phyloP scores from a whole-genome alignment of 208 protist species.

The Leishmania aethiopica region DNA sequence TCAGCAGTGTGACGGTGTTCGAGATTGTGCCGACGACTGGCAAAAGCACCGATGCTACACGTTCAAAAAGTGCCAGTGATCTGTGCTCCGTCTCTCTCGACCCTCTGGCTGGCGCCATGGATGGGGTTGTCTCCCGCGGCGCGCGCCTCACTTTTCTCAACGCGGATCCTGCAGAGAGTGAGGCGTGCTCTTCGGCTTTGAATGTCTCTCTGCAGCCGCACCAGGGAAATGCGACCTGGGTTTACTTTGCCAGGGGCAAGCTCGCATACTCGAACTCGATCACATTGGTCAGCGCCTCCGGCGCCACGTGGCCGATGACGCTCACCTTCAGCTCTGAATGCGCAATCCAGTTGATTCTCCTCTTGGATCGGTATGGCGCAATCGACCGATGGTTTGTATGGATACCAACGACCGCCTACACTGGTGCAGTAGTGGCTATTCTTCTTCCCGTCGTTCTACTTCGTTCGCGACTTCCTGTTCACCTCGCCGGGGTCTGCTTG shows the following conservation, averaged over 20 bases:
- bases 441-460: slow-evolving; percentile 30
- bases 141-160: slow-evolving; percentile 29
- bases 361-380: slow-evolving; percentile 43
- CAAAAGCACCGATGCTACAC: not conserved
- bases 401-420: slow-evolving; percentile 63
- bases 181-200: slow-evolving; percentile 8
- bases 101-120: slow-evolving; percentile 37
- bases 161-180: not conserved
- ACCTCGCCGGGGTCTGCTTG: slow-evolving; percentile 28
- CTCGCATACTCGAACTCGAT: slow-evolving; percentile 22
- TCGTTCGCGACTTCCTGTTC: slow-evolving; percentile 23
- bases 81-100: slow-evolving; percentile 35
- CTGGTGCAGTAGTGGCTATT: slow-evolving; percentile 32
- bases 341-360: slow-evolving; percentile 38
- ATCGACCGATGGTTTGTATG: slow-evolving; percentile 66
- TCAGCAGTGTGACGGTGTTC: slow-evolving; percentile 46
- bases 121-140: slow-evolving; percentile 22
- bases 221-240: not conserved
- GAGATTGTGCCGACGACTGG: slow-evolving; percentile 25
- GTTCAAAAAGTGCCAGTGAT: not conserved
- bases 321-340: slow-evolving; percentile 39
- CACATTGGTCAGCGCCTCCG: slow-evolving; percentile 1
- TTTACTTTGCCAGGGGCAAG: slow-evolving; percentile 1
- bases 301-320: slow-evolving; percentile 28
- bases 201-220: slow-evolving; percentile 8